Evolutionary conservation across 805 yeast species (phyloP).

Genomic region (Myxozyma neotropica): DNA sequence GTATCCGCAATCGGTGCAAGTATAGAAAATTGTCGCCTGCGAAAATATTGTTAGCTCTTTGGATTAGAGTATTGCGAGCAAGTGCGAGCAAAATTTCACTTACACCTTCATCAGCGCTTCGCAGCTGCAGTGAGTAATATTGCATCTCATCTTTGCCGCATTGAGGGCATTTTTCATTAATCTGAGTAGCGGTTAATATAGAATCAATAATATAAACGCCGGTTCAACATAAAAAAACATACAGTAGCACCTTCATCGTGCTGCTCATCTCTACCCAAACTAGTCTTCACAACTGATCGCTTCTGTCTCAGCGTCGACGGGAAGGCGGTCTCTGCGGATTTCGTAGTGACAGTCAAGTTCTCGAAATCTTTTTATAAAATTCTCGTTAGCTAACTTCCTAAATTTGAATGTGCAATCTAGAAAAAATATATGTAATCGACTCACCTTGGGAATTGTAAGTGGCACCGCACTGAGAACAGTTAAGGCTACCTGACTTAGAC

Average conservation of each 20-base stretch:
- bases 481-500: slow-evolving; percentile 49
- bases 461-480: slow-evolving; percentile 59
- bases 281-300: slow-evolving; percentile 87
- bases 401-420: not conserved
- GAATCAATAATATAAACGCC: not conserved
- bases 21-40: slow-evolving; percentile 90
- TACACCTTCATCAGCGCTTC: slow-evolving; percentile 97
- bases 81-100: slow-evolving; percentile 13
- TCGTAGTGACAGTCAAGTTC: slow-evolving; percentile 81
- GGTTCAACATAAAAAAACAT: slow-evolving; percentile 13
- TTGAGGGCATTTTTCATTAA: slow-evolving; percentile 97
- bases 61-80: not conserved
- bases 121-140: slow-evolving; percentile 91
- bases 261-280: slow-evolving; percentile 59
- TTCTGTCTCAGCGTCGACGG: slow-evolving; percentile 82
- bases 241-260: slow-evolving; percentile 88
- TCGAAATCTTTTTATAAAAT: slow-evolving; percentile 53
- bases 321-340: slow-evolving; percentile 89
- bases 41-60: not conserved
- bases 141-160: slow-evolving; percentile 99
- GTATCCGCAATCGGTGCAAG: slow-evolving; percentile 91
- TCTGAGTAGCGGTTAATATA: slow-evolving; percentile 41
- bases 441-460: slow-evolving; percentile 47
- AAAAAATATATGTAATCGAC: not conserved
- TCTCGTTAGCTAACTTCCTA: too few relatives aligned